Evolutionary conservation across 345 rosid species (phyloP), one percentile per base, ranked within the genome.

Genomic region (Pistacia atlantica): DNA sequence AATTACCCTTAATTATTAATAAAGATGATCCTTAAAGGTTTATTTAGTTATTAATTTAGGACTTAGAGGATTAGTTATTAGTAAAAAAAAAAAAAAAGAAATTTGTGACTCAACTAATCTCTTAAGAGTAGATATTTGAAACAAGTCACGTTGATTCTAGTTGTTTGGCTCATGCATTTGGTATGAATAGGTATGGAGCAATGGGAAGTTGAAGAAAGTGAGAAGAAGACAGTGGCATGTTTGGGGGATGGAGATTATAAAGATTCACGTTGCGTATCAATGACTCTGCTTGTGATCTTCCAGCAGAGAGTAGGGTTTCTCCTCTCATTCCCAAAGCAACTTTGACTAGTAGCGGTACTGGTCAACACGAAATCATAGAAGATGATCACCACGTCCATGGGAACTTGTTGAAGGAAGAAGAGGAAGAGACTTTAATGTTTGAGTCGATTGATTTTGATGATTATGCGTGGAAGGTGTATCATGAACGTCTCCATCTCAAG

Each of bases 401-500:
- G 28, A 20, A 33, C 33, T 33, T 8, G 12, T 5, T n/a, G 14
- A 60, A 49, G 10, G 67, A 69, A 13, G 71, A 71, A 31, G 31
- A 31, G 2, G 31, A 31, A 42, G 81, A 75, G 25, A 66, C 77
- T 73, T 82, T 7, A 17, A 58, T 73, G 75, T 93, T 90, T 56
- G 78, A 37, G 20, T 86, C 93, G 5, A 89, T 94, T 79, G 13
- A 80, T 38, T 92, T 94, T 33, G 92, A 94, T 78, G 96, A 88
- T 51, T 94, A 94, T 74, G 97, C 98, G 12, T 88, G 98, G 97
- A 87, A 88, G 84, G 91, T 86, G 17, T 89, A 89, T 76, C 87
- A 86, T 66, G 90, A 89, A 35, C 90, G 91, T 58, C 82, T 87
- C n/a, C 83, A 81, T 70, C 78, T 86, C 79, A 87, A 75, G 97